phyloP scores from a whole-genome alignment of 306 rosid species.

The Clitoria ternatea region DNA sequence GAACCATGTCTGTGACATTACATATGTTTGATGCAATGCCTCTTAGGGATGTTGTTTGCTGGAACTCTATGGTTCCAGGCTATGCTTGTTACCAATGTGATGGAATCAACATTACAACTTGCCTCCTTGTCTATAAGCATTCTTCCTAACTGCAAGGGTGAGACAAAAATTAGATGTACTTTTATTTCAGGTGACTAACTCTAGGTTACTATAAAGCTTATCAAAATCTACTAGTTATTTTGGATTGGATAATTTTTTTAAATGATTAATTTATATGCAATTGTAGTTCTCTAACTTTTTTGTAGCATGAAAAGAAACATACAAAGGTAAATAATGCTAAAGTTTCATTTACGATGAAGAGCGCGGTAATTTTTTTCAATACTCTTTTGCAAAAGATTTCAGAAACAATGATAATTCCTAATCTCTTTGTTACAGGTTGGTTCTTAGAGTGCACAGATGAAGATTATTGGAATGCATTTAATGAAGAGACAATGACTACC shows the following conservation, averaged over 20 bases:
- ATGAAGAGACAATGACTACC: constrained; percentile 70
- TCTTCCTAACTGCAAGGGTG: constrained; percentile 99
- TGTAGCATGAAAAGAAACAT: not conserved
- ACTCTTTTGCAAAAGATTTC: not conserved
- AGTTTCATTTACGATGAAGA: not conserved
- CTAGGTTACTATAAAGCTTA: not conserved
- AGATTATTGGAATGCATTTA: constrained; percentile 88
- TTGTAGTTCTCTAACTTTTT: not conserved
- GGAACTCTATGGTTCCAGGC: too few relatives aligned
- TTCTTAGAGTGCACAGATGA: constrained; percentile 72
- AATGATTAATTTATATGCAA: not conserved
- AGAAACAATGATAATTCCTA: not conserved
- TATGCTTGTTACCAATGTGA: too few relatives aligned
- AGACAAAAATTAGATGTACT: constrained; percentile 12
- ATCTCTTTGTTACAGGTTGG: constrained; percentile 64
- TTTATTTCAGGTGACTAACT: constrained; percentile 5
- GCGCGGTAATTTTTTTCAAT: not conserved
- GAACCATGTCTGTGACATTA: too few relatives aligned
- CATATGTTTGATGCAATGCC: too few relatives aligned
- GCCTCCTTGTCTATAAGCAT: constrained; percentile 98
- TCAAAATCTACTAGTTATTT: not conserved
- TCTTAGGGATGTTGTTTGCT: too few relatives aligned
- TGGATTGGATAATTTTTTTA: not conserved
- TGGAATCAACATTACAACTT: constrained; percentile 79
- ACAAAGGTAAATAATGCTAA: not conserved